Evolutionary conservation across 306 rosid species (phyloP).

Genomic region (Vigna hirtella): DNA sequence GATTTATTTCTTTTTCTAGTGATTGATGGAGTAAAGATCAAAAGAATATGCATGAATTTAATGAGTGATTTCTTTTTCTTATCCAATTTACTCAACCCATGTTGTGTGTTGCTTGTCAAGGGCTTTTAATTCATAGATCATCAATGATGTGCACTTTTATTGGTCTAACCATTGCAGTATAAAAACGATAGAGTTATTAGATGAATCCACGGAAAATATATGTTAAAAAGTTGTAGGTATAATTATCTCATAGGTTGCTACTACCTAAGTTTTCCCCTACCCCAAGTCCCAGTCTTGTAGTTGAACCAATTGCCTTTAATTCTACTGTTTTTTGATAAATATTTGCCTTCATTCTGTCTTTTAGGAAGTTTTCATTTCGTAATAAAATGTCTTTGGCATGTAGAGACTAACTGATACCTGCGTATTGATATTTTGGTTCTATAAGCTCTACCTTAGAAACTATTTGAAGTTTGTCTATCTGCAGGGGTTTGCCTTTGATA

Average conservation of each 20-base stretch:
- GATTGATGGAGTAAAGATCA: slow-evolving; percentile 12
- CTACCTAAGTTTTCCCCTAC: not conserved
- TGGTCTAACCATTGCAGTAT: not conserved
- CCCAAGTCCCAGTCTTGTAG: not conserved
- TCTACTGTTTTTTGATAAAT: slow-evolving; percentile 1
- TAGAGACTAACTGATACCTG: not conserved
- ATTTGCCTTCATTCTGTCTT: not conserved
- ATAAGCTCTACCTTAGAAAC: not conserved
- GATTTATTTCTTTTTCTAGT: slow-evolving; percentile 1
- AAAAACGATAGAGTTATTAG: not conserved
- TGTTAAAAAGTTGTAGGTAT: not conserved
- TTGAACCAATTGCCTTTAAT: slow-evolving; percentile 18
- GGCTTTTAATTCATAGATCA: not conserved
- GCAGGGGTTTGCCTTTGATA: not conserved
- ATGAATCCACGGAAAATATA: slow-evolving; percentile 2
- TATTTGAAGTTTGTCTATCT: slow-evolving; percentile 7
- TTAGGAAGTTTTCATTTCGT: not conserved
- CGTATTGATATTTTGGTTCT: not conserved
- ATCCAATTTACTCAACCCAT: not conserved
- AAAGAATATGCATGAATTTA: not conserved
- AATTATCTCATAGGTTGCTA: not conserved
- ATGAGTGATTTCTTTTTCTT: slow-evolving; percentile 4
- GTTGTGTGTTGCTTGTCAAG: not conserved
- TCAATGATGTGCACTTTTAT: not conserved
- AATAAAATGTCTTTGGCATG: not conserved